Evolutionary conservation across 208 protist genomes (phyloP).

Genomic region (Trypanosoma brucei): DNA sequence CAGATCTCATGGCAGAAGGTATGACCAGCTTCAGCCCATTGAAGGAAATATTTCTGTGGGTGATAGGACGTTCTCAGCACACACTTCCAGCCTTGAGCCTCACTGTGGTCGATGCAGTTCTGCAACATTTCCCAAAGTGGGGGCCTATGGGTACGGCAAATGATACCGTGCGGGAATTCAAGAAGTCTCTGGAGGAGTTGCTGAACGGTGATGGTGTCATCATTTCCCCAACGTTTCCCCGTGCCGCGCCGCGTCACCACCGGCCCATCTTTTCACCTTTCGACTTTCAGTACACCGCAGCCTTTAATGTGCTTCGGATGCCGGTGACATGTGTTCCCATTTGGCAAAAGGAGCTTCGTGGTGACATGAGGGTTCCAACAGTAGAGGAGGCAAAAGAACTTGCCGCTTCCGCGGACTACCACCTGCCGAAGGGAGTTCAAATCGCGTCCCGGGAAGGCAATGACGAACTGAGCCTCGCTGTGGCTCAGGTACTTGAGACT

Average conservation of each 20-base stretch:
- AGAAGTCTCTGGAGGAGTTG: conserved; percentile 55
- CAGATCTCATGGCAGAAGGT: conserved; percentile 52
- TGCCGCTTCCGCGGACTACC: conserved; percentile 20
- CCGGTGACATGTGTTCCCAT: conserved; percentile 69
- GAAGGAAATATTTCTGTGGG: conserved; percentile 51
- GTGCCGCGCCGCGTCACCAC: conserved; percentile 68
- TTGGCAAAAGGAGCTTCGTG: conserved; percentile 39
- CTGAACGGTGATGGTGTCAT: conserved; percentile 67
- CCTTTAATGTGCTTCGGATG: conserved; percentile 83
- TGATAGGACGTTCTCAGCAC: conserved; percentile 61
- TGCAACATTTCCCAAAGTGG: conserved; percentile 42
- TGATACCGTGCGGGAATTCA: conserved; percentile 37
- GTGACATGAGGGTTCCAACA: conserved; percentile 19
- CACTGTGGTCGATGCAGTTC: conserved; percentile 54
- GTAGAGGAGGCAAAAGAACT: conserved; percentile 19
- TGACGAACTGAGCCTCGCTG: conserved; percentile 69
- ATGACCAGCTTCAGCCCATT: conserved; percentile 13
- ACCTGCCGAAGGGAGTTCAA: conserved; percentile 84
- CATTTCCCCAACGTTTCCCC: conserved; percentile 68
- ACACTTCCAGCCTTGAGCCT: conserved; percentile 70
- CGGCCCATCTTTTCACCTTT: conserved; percentile 59
- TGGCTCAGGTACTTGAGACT: conserved; percentile 57
- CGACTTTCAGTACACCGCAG: conserved; percentile 84
- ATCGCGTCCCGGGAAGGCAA: conserved; percentile 54
- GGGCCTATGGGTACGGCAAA: neutral